Percentiles rank a stretch among this genome's conserved stretches.
These are phyloP conservation scores for Iris macrosiphon DNA, from an alignment of 106 monocot genomes.

Conservation along the genomic window DNA sequence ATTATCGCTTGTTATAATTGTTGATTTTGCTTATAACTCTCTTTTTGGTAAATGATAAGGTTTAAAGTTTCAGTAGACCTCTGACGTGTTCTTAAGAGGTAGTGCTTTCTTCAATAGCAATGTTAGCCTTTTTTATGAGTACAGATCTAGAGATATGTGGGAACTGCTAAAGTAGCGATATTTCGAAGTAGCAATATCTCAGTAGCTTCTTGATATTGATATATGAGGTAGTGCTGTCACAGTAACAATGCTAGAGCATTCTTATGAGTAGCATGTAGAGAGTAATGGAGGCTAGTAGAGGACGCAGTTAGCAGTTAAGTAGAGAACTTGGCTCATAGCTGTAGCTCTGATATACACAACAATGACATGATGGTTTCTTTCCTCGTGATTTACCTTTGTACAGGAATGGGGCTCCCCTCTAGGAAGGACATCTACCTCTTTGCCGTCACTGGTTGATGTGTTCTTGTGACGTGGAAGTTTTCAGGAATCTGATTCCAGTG, in stretches of 20 bases:
- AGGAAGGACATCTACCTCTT: neutral
- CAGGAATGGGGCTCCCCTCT: conserved; percentile 15
- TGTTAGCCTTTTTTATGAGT: too few relatives aligned
- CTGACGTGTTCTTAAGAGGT: neutral
- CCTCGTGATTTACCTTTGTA: conserved; percentile 13
- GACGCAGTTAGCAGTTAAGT: neutral
- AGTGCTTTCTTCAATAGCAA: neutral
- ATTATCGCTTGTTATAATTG: neutral
- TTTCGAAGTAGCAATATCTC: neutral
- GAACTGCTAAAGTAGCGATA: too few relatives aligned
- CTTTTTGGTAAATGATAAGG: conserved; percentile 1
- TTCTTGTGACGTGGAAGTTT: neutral
- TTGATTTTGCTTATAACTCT: neutral
- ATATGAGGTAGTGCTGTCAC: too few relatives aligned
- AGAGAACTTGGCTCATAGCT: neutral
- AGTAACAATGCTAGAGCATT: neutral
- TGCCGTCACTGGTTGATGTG: neutral
- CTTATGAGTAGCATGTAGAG: neutral
- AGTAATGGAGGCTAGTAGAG: neutral
- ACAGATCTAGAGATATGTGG: too few relatives aligned
- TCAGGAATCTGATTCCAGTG: neutral
- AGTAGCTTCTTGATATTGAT: neutral
- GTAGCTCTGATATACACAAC: neutral
- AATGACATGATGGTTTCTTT: conserved; percentile 15
- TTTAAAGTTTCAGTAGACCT: neutral